Base-by-base conservation (phyloP, 2,329 filamentous ascomycete genomes). In the Aspergillus pseudoglaucus region DNA sequence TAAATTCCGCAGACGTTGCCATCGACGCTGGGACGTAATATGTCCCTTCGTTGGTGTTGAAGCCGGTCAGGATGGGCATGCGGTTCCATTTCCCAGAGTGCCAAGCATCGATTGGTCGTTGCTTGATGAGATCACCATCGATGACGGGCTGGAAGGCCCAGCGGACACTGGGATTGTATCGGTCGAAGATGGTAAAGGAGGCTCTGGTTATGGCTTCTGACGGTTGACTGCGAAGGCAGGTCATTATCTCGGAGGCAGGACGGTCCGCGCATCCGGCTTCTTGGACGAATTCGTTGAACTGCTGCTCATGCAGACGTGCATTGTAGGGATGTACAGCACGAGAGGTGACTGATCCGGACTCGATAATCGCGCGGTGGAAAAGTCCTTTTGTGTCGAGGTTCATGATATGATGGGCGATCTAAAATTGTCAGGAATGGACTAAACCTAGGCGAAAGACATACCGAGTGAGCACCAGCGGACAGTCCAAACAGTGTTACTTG, bases 121-220 rank as follows among this genome's bases (percentile, higher is more conserved):
- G 71, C 2, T 75, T 72, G 46, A 88, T 80, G 12, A 83, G 63
- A 10, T 78, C 75, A 3, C 77, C 76, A 58, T 86, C 83, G 48
- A 88, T 78, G 32, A 83, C 80, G 6, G 84, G 84, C 57, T 87
- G 85, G 67, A 87, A 88, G 0, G 85, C 73, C 74, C 74, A 77
- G 23, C 70, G 63, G 0, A 75, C 59, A 7, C 70, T 73, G 0
- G 72, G 67, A 32, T 75, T 75, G 51, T 74, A 76, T 37, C 65
- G 65, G 46, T 72, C 66, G 45, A 76, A 76, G 0, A 76, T 64
- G 2, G 56, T 60, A 8, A 63, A 67, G 38, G 73, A 72, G 3
- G 72, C 73, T 7, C 62, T 56, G 6, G 63, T 66, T 10, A 77
- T 59, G 0, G 48, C 54, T 0, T 62, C 53, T 7, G 62, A 63